Percentiles rank a stretch among this genome's conserved stretches.
These are phyloP conservation scores for Trypanosoma caninum DNA, from an alignment of 208 protist species.

Conservation along the genomic window DNA sequence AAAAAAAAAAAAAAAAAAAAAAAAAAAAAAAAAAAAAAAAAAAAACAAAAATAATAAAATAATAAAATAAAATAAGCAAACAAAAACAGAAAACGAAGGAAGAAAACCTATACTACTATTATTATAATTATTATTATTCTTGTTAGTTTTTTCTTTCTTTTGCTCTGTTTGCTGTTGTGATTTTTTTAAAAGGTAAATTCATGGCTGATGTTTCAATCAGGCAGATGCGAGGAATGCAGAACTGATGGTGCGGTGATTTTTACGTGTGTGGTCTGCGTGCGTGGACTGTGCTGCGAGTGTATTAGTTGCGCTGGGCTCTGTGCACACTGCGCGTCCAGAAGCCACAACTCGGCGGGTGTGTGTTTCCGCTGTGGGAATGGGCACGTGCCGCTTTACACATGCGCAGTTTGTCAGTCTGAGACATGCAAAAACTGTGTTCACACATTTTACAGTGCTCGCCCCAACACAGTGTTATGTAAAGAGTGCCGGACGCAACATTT, in stretches of 20 bases:
- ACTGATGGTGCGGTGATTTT: not conserved
- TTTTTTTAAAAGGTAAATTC: not conserved
- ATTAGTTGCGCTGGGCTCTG: slow-evolving; percentile 16
- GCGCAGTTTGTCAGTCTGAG: slow-evolving; percentile 36
- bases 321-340: not conserved
- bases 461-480: slow-evolving; percentile 38
- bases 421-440: slow-evolving; percentile 41
- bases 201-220: not conserved
- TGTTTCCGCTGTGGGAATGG: slow-evolving; percentile 10
- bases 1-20: slow-evolving; percentile 6
- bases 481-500: slow-evolving; percentile 34
- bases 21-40: slow-evolving; percentile 1
- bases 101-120: slow-evolving; percentile 2
- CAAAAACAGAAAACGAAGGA: slow-evolving; percentile 1
- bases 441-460: slow-evolving; percentile 32
- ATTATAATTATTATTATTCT: slow-evolving; percentile 28
- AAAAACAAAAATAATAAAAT: not conserved
- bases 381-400: slow-evolving; percentile 25
- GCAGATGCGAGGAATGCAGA: slow-evolving; percentile 6
- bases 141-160: slow-evolving; percentile 15
- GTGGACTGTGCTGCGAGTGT: slow-evolving; percentile 9
- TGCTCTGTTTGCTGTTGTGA: slow-evolving; percentile 8
- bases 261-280: slow-evolving; percentile 5
- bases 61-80: slow-evolving; percentile 3
- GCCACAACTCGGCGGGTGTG: not conserved